These are phyloP conservation scores for Fennellomyces sp. DNA, from an alignment of 371 early-diverging fungal genomes.

Conservation along the genomic window DNA sequence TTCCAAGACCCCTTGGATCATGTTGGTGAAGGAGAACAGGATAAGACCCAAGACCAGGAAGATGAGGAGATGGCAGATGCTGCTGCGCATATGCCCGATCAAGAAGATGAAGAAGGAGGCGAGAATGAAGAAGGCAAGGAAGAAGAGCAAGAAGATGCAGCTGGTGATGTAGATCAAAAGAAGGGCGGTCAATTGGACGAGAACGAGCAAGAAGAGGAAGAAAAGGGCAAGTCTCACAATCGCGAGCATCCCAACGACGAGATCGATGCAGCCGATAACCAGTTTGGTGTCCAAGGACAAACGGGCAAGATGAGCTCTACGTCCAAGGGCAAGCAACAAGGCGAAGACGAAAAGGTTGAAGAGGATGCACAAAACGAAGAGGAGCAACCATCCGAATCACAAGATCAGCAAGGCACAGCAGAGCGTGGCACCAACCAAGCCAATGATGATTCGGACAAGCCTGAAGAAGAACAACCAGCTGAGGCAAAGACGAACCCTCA, in stretches of 20 bases:
- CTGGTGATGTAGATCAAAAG: constrained; percentile 10
- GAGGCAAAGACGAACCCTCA: constrained; percentile 63
- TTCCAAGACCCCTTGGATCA: constrained; percentile 48
- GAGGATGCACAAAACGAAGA: constrained; percentile 30
- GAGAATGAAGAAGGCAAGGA: constrained; percentile 47
- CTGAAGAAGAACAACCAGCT: constrained; percentile 27
- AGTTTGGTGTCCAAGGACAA: constrained; percentile 73
- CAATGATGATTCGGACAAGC: constrained; percentile 27
- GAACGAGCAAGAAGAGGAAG: constrained; percentile 35
- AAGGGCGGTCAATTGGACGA: constrained; percentile 37
- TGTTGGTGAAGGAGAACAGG: constrained; percentile 20
- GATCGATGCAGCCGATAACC: constrained; percentile 58
- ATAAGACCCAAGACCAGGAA: constrained; percentile 32
- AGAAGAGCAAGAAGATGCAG: constrained; percentile 32
- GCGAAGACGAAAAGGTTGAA: constrained; percentile 35
- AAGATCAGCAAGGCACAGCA: constrained; percentile 42
- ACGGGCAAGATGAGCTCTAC: constrained; percentile 60
- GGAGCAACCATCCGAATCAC: constrained; percentile 24
- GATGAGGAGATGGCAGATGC: constrained; percentile 44
- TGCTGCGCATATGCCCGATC: constrained; percentile 22
- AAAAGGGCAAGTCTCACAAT: constrained; percentile 34
- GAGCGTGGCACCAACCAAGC: constrained; percentile 47
- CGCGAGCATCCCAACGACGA: constrained; percentile 51
- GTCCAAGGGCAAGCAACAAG: constrained; percentile 39
- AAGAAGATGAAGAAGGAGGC: constrained; percentile 35